Evolutionary conservation across 1,284 basidiomycete genomes (phyloP), one percentile per base, ranked within the genome.

Genomic region (Pascua guehoae): DNA sequence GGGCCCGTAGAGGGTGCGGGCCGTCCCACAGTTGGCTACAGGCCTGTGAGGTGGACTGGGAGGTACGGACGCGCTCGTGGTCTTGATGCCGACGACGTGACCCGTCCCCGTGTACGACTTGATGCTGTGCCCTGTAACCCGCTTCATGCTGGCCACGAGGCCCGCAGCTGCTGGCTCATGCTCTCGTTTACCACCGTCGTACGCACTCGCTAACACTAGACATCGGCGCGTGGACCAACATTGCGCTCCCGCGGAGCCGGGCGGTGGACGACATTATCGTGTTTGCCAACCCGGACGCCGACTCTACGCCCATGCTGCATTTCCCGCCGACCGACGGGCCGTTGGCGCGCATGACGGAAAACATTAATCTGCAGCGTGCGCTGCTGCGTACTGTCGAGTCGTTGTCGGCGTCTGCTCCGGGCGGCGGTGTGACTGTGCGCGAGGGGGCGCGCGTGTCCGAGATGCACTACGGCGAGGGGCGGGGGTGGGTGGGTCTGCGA

Each of bases 261-360:
- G 83, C 85, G 0, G 80, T 97, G 16, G 84, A 89, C 66, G 86
- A 90, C 64, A 91, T 97, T 85, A 86, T 93, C 80, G 91, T 95
- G 18, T 98, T 91, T 91, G 75, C 73, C 38, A 69, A 72, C 41
- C 70, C 74, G 8, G 87, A 56, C 59, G 83, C 49, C 67, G 73
- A 47, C 53, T 78, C 52, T 50, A 76, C 62, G 3, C 75, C 76
- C 2, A 69, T 73, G 38, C 69, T 73, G 32, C 72, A 73, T 56
- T 72, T 64, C 57, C 73, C 72, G 60, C 62, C 66, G 9, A 63
- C 69, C 24, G 70, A 66, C 15, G 66, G 69, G 16, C 69, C 69
- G 8, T 89, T 96, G 85, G 86, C 91, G 9, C 83, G 84, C 42
- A 80, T 96, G 69, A 90, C 88, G 0, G 93, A 97, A 74, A 95